Conservation (phyloP, 116 monocot species). For the Phalaenopsis hybrid region DNA sequence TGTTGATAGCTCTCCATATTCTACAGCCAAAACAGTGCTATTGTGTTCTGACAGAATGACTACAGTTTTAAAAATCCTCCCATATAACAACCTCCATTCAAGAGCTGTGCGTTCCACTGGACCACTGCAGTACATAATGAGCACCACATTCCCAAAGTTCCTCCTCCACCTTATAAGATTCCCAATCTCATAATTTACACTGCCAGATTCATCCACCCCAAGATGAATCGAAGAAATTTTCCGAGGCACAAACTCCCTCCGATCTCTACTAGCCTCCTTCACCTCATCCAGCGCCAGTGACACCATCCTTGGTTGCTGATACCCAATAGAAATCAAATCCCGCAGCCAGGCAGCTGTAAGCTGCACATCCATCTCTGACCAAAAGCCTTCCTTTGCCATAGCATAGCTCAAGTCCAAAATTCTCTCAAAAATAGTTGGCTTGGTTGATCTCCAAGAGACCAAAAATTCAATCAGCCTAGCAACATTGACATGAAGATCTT, state of each 20-base stretch:
- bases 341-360: conserved; percentile 42
- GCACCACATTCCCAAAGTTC: conserved; percentile 42
- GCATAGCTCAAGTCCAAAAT: conserved; percentile 37
- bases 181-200: conserved; percentile 42
- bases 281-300: conserved; percentile 19
- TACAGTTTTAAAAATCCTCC: conserved; percentile 46
- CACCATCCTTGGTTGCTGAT: conserved; percentile 34
- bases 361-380: conserved; percentile 31
- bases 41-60: conserved; percentile 36
- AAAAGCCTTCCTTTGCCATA: conserved; percentile 40
- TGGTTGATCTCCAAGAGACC: conserved; percentile 30
- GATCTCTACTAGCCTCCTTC: conserved; percentile 23
- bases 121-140: conserved; percentile 31
- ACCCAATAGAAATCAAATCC: conserved; percentile 37
- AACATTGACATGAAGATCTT: conserved; percentile 43
- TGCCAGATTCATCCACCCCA: conserved; percentile 37
- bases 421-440: conserved; percentile 31
- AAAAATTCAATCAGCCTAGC: conserved; percentile 36
- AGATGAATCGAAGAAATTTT: conserved; percentile 41
- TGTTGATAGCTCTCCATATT: conserved; percentile 20
- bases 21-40: conserved; percentile 33
- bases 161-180: conserved; percentile 53
- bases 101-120: conserved; percentile 37
- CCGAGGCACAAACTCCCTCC: conserved; percentile 30
- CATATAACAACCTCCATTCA: conserved; percentile 48